A percentile compares a stretch with the other conserved stretches of the same genome.
phyloP scores from a whole-genome alignment of 2,329 filamentous ascomycete species.

The Dothistroma septosporum region DNA sequence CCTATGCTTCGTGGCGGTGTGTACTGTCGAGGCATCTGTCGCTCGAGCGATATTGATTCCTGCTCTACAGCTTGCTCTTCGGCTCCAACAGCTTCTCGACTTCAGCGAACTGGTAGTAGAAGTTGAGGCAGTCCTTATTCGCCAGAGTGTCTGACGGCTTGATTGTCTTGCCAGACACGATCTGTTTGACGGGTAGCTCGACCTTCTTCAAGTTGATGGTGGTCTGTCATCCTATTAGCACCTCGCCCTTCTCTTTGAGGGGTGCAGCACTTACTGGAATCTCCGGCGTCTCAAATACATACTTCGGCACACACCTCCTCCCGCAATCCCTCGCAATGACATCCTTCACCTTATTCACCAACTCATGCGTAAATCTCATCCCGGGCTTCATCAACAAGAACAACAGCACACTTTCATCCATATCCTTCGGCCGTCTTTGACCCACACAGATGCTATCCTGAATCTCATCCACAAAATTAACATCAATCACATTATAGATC shows the following conservation, averaged over 20 bases:
- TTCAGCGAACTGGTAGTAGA: slow-evolving; percentile 73
- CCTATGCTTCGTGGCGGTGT: background rate
- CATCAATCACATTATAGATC: slow-evolving; percentile 71
- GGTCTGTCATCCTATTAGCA: slow-evolving; percentile 47
- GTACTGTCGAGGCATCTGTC: background rate
- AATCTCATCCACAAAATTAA: slow-evolving; percentile 58
- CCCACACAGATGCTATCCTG: slow-evolving; percentile 76
- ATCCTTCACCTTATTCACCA: slow-evolving; percentile 59
- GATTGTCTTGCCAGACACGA: slow-evolving; percentile 69
- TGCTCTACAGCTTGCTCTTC: slow-evolving; percentile 49
- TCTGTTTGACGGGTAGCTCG: slow-evolving; percentile 78
- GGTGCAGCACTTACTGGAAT: slow-evolving; percentile 61
- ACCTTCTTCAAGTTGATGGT: slow-evolving; percentile 85
- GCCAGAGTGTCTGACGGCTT: slow-evolving; percentile 72
- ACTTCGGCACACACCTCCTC: slow-evolving; percentile 71
- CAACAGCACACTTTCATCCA: slow-evolving; percentile 56
- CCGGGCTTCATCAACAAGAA: slow-evolving; percentile 64
- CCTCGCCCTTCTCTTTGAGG: background rate
- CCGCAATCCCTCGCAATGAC: slow-evolving; percentile 64
- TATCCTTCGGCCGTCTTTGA: slow-evolving; percentile 60
- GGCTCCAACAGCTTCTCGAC: slow-evolving; percentile 56
- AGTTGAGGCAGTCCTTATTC: slow-evolving; percentile 72
- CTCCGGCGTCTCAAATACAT: slow-evolving; percentile 73
- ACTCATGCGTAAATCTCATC: slow-evolving; percentile 47
- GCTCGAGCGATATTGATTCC: background rate